Evolutionary conservation across 192 early-diverging fungal species (phyloP).

Genomic region (Gigaspora rosea): DNA sequence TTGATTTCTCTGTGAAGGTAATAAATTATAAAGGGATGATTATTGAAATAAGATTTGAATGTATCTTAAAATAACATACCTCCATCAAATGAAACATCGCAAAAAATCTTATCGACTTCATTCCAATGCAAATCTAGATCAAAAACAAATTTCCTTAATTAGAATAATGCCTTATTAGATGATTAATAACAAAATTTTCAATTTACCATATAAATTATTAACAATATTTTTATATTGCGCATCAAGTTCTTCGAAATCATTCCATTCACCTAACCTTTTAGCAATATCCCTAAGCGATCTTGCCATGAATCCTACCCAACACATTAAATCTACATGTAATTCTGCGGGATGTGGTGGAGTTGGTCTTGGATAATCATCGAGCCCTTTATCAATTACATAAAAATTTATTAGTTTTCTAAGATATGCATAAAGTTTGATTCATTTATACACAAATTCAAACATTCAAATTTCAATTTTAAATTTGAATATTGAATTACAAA

Average conservation of each 20-base stretch:
- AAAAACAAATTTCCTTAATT: no score
- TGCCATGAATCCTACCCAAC: constrained; percentile 73
- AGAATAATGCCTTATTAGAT: no score
- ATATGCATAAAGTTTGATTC: no score
- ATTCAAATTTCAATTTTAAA: no score
- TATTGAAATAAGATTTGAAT: neutral
- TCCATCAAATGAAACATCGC: constrained; percentile 64
- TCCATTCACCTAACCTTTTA: constrained; percentile 51
- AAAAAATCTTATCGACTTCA: constrained; percentile 57
- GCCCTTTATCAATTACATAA: constrained; percentile 41
- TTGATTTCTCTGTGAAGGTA: constrained; percentile 36
- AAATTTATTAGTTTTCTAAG: no score
- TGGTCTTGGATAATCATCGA: constrained; percentile 94
- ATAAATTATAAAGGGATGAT: neutral
- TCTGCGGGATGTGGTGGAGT: constrained; percentile 69
- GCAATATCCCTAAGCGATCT: constrained; percentile 63
- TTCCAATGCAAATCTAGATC: constrained; percentile 71
- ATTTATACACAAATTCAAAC: no score
- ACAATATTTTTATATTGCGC: constrained; percentile 56
- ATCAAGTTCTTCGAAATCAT: constrained; percentile 60
- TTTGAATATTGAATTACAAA: no score
- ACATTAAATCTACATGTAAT: constrained; percentile 77
- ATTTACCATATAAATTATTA: constrained; percentile 53
- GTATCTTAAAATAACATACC: constrained; percentile 15
- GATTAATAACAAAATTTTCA: no score